These are phyloP conservation scores for Auricularia sp. DNA, from an alignment of 768 basidiomycete genomes.

Conservation along the genomic window DNA sequence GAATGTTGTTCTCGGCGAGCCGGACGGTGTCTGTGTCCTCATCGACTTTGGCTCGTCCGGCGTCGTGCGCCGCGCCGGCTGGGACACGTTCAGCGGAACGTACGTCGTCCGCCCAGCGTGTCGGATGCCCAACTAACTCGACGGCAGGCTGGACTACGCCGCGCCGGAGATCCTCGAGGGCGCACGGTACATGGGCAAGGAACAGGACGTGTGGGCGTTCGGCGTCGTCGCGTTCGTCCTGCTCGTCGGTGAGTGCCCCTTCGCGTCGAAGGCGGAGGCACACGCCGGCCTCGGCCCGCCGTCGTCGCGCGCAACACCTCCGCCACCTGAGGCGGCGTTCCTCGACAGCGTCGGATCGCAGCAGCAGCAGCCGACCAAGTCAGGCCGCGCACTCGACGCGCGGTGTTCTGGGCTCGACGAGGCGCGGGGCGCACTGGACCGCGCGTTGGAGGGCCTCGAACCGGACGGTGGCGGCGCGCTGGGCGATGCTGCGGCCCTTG, in stretches of 20 bases:
- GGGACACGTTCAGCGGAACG: conserved; percentile 93
- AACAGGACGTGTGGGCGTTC: conserved; percentile 97
- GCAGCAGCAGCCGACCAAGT: conserved; percentile 24
- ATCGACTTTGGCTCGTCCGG: conserved; percentile 97
- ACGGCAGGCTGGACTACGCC: conserved; percentile 74
- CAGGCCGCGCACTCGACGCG: conserved; percentile 69
- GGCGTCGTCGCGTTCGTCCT: conserved; percentile 96
- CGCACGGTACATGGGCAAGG: conserved; percentile 89
- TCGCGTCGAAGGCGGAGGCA: conserved; percentile 83
- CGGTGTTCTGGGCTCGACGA: conserved; percentile 69
- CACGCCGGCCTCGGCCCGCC: conserved; percentile 57
- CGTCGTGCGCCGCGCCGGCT: conserved; percentile 69
- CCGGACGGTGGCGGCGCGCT: conserved; percentile 74
- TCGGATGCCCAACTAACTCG: conserved; percentile 3
- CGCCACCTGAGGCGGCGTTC: neutral
- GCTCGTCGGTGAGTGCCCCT: conserved; percentile 84
- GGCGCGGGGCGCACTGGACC: conserved; percentile 11
- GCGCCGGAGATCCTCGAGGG: conserved; percentile 94
- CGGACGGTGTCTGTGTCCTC: conserved; percentile 73
- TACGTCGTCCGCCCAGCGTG: conserved; percentile 34
- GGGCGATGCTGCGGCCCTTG: conserved; percentile 76
- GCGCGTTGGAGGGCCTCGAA: conserved; percentile 53
- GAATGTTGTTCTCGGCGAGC: conserved; percentile 72
- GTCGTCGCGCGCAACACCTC: conserved; percentile 52
- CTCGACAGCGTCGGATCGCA: neutral